Conservation (phyloP, 345 rosid species). For the Jatropha curcas region DNA sequence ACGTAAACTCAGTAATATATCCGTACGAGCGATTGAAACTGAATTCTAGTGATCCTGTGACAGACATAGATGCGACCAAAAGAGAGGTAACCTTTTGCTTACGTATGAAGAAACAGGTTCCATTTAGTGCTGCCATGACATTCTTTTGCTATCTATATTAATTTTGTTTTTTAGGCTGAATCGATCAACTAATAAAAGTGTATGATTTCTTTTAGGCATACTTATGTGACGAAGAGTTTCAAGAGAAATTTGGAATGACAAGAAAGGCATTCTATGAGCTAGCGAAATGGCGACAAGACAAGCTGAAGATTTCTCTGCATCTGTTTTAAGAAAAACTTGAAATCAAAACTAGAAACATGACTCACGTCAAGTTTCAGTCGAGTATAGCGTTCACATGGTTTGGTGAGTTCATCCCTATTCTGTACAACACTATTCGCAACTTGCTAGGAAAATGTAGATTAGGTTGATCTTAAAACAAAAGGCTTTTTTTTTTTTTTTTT, state of each 20-base stretch:
- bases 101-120: background rate
- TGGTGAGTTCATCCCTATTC: background rate
- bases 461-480: background rate
- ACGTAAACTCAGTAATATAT: slow-evolving; percentile 35
- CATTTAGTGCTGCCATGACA: background rate
- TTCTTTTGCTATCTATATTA: background rate
- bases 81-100: slow-evolving; percentile 55
- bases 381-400: background rate
- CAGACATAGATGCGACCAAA: slow-evolving; percentile 55
- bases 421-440: background rate
- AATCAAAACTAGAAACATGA: background rate
- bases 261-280: slow-evolving; percentile 49
- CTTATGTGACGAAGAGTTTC: slow-evolving; percentile 54
- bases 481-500: background rate
- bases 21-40: slow-evolving; percentile 55
- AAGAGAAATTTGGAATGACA: slow-evolving; percentile 50
- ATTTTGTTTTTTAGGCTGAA: background rate
- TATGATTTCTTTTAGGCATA: slow-evolving; percentile 42
- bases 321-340: slow-evolving; percentile 44
- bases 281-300: slow-evolving; percentile 77
- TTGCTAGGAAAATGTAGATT: background rate
- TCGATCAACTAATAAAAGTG: background rate
- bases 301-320: slow-evolving; percentile 57
- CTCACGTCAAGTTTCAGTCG: background rate
- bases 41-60: slow-evolving; percentile 50